phyloP scores from a whole-genome alignment of 805 yeast species.

The Wilhelminamyces savonicus region DNA sequence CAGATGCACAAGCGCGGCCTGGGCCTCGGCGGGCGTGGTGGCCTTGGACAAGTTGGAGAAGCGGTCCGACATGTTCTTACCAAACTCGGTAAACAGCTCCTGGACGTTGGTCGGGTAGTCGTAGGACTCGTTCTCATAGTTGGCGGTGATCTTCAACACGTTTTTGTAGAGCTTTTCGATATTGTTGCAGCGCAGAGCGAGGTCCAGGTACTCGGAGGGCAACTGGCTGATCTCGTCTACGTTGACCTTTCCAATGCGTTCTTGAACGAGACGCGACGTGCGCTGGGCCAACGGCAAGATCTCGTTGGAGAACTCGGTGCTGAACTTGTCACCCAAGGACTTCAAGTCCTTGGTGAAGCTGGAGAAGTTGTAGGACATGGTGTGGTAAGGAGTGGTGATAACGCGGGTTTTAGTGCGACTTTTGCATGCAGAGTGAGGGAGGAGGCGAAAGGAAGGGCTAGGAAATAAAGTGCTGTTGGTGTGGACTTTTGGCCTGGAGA shows the following conservation, averaged over 20 bases:
- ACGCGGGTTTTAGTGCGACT: no score
- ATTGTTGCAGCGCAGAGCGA: slow-evolving; percentile 34
- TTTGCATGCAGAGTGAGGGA: no score
- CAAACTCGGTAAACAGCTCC: slow-evolving; percentile 71
- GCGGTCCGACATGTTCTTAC: slow-evolving; percentile 57
- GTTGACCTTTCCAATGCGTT: slow-evolving; percentile 64
- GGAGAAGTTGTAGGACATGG: slow-evolving; percentile 39
- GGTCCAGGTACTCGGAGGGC: slow-evolving; percentile 68
- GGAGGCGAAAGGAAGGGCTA: no score
- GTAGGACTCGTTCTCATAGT: slow-evolving; percentile 70
- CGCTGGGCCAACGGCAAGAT: slow-evolving; percentile 66
- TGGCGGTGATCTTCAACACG: slow-evolving; percentile 36
- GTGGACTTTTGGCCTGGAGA: no score
- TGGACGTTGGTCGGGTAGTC: slow-evolving; percentile 75
- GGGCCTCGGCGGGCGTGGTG: slow-evolving; percentile 75
- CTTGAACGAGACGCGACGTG: slow-evolving; percentile 74
- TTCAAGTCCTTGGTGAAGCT: slow-evolving; percentile 37
- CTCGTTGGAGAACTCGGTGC: slow-evolving; percentile 50
- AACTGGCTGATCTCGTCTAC: slow-evolving; percentile 67
- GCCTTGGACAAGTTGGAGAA: slow-evolving; percentile 67
- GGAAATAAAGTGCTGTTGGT: no score
- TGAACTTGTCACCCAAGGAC: slow-evolving; percentile 36
- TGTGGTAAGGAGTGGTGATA: no score
- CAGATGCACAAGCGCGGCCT: slow-evolving; percentile 53
- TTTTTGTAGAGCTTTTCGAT: slow-evolving; percentile 37